These are phyloP conservation scores for Thielaviopsis punctulata DNA, from an alignment of 2,329 filamentous ascomycete genomes.

Conservation along the genomic window DNA sequence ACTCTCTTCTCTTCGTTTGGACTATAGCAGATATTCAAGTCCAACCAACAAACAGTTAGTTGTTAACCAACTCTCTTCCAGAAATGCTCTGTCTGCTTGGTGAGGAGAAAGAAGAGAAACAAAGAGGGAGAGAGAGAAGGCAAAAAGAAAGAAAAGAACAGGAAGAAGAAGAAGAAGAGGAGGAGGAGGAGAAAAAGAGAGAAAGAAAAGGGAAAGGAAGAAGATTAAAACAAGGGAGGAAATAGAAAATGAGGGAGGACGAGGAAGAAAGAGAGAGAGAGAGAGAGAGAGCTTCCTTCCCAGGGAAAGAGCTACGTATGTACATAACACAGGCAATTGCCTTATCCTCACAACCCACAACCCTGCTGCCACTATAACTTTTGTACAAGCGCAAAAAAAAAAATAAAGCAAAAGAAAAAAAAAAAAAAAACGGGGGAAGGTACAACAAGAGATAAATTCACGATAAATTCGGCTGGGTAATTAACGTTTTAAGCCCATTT, in stretches of 20 bases:
- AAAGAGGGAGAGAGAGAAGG: slow-evolving; percentile 9
- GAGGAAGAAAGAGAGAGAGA: neutral
- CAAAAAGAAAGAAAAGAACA: slow-evolving; percentile 9
- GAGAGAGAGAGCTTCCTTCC: neutral
- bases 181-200: slow-evolving; percentile 15
- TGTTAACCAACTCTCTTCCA: neutral
- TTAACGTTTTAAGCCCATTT: neutral
- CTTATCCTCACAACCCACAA: too few relatives aligned
- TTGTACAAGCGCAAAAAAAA: neutral
- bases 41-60: neutral
- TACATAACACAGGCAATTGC: neutral
- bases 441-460: neutral
- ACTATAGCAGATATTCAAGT: neutral
- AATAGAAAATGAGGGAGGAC: neutral
- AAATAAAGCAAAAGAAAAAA: neutral
- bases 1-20: neutral
- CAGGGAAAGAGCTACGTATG: neutral
- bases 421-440: neutral
- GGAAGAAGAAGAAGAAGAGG: slow-evolving; percentile 13
- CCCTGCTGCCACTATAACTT: neutral
- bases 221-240: neutral
- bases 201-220: slow-evolving; percentile 9
- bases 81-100: neutral
- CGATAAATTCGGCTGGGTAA: neutral
- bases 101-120: neutral